Conservation (phyloP, 306 rosid genomes). For the Quercus robur region DNA sequence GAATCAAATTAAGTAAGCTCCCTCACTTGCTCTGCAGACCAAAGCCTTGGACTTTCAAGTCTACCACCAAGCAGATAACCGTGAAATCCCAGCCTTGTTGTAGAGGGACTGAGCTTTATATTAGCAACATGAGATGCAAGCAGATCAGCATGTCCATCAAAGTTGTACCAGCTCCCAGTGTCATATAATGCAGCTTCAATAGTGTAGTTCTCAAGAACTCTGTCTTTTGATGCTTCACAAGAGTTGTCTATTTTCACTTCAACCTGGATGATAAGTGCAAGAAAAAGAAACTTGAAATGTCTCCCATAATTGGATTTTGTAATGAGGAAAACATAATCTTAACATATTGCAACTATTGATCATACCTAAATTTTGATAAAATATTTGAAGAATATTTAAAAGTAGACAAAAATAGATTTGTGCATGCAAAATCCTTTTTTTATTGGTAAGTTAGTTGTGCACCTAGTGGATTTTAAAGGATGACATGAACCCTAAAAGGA, state of each 20-base stretch:
- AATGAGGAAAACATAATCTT: not conserved
- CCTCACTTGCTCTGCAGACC: constrained; percentile 95
- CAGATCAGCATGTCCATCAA: constrained; percentile 53
- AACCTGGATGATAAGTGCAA: constrained; percentile 49
- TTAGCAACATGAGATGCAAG: constrained; percentile 63
- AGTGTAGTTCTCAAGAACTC: constrained; percentile 47
- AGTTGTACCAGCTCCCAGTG: constrained; percentile 51
- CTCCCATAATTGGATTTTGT: not conserved
- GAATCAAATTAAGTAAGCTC: constrained; percentile 5
- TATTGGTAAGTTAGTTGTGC: too few relatives aligned
- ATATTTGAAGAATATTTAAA: not conserved
- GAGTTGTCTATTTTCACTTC: constrained; percentile 84
- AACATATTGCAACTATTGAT: not conserved
- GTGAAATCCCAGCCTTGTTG: constrained; percentile 49
- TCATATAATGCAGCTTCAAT: constrained; percentile 76
- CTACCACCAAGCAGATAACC: constrained; percentile 68
- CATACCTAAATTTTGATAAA: not conserved
- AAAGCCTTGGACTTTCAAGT: constrained; percentile 68
- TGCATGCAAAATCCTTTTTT: not conserved
- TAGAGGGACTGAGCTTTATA: constrained; percentile 49
- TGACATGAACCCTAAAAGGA: too few relatives aligned
- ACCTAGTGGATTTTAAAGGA: too few relatives aligned
- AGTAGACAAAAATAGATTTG: not conserved
- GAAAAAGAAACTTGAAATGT: constrained; percentile 13
- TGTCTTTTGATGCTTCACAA: constrained; percentile 51